Percentiles rank a stretch among this genome's conserved stretches.
phyloP scores from a whole-genome alignment of 2,329 filamentous ascomycete genomes.

The Fusarium duplospermum region DNA sequence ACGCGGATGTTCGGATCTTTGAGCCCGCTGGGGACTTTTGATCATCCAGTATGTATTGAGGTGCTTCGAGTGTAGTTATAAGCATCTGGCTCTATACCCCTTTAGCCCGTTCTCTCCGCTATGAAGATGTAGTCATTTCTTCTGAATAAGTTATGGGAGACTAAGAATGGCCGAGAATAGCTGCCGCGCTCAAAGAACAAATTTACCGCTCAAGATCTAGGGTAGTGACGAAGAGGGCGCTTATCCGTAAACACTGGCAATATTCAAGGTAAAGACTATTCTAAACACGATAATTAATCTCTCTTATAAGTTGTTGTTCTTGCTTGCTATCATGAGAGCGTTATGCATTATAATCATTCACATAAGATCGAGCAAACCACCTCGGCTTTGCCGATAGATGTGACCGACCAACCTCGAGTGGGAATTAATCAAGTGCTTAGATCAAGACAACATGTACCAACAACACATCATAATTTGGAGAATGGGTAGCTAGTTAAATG shows the following conservation, averaged over 20 bases:
- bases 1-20: neutral
- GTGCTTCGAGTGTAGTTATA: neutral
- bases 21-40: neutral
- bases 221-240: neutral
- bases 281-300: neutral
- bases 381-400: neutral
- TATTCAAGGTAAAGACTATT: neutral
- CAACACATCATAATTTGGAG: neutral
- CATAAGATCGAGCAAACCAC: neutral
- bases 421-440: neutral
- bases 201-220: neutral
- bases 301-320: neutral
- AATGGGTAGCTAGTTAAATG: neutral
- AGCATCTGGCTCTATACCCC: neutral
- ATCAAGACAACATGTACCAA: neutral
- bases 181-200: neutral
- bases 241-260: neutral
- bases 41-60: neutral
- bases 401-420: neutral
- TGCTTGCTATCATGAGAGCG: neutral
- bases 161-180: neutral
- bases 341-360: neutral
- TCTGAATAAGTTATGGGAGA: neutral
- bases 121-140: neutral
- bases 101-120: rapidly evolving